These are phyloP conservation scores for Brasenia schreberi DNA, from an alignment of 164 flowering plant species.

Conservation along the genomic window DNA sequence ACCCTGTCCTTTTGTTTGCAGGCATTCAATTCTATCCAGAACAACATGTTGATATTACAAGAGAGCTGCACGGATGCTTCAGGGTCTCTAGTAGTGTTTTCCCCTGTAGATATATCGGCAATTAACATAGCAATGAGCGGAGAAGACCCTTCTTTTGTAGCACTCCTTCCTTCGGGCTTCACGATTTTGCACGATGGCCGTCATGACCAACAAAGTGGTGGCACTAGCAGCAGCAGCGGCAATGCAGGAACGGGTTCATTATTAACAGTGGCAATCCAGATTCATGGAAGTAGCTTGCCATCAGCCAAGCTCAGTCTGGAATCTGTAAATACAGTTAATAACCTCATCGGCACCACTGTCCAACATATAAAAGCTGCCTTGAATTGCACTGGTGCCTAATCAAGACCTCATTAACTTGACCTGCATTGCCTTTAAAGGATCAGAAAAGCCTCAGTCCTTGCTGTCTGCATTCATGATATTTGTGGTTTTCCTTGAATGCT, in stretches of 20 bases:
- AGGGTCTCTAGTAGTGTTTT: conserved; percentile 58
- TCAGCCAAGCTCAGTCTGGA: conserved; percentile 51
- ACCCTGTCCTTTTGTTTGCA: conserved; percentile 6
- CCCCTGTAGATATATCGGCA: conserved; percentile 59
- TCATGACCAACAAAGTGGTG: neutral
- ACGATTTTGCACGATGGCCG: conserved; percentile 55
- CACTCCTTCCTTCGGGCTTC: conserved; percentile 77
- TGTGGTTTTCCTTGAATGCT: conserved; percentile 43
- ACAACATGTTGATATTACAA: conserved; percentile 79
- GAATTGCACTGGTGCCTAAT: conserved; percentile 22
- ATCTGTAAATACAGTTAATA: conserved; percentile 62
- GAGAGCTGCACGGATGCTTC: conserved; percentile 76
- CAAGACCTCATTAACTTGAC: neutral
- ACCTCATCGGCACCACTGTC: conserved; percentile 66
- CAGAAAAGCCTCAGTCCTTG: conserved; percentile 20
- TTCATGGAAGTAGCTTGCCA: conserved; percentile 63
- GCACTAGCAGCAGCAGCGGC: neutral
- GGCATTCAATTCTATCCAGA: conserved; percentile 56
- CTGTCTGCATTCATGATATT: conserved; percentile 22
- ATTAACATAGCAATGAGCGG: conserved; percentile 76
- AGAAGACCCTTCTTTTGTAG: conserved; percentile 62
- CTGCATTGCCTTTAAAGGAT: neutral
- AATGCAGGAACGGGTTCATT: conserved; percentile 57
- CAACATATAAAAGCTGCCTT: conserved; percentile 70
- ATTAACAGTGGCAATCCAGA: conserved; percentile 68